These are phyloP conservation scores for Salvia sclarea DNA, from an alignment of 305 asterid species.

Conservation along the genomic window DNA sequence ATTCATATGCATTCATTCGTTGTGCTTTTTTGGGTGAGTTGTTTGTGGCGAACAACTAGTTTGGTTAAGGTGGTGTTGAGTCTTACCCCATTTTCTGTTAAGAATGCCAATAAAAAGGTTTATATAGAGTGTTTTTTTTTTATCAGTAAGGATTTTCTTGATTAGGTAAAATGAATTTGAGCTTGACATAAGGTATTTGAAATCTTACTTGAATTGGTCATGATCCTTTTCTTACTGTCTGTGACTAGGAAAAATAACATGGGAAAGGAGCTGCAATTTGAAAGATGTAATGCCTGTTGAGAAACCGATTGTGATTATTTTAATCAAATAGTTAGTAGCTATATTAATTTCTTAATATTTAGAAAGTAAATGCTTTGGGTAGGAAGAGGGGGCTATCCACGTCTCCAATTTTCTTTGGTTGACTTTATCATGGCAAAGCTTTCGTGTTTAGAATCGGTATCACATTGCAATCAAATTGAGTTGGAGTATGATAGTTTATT, in stretches of 20 bases:
- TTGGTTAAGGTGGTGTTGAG: not conserved
- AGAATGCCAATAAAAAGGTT: not conserved
- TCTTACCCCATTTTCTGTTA: not conserved
- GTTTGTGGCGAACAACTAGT: not conserved
- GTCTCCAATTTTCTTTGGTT: not conserved
- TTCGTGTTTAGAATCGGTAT: not conserved
- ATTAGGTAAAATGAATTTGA: too few species aligned
- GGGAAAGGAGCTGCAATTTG: not conserved
- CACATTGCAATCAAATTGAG: slow-evolving; percentile 5
- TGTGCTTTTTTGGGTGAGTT: not conserved
- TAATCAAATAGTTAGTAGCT: slow-evolving; percentile 5
- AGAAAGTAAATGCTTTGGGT: not conserved
- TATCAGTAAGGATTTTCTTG: not conserved
- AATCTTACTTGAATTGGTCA: not conserved
- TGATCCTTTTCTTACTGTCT: not conserved
- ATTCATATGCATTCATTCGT: not conserved
- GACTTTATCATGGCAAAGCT: slow-evolving; percentile 6
- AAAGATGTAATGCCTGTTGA: not conserved
- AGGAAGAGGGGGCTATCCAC: not conserved
- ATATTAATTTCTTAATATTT: not conserved
- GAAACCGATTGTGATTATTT: not conserved
- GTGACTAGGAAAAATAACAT: not conserved
- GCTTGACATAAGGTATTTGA: not conserved
- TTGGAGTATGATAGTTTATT: not conserved
- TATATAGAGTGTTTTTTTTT: not conserved